phyloP scores from a whole-genome alignment of 306 rosid species.

The Malus domestica region ASM211411v1 NC_041799.1:12893501-12894000 shows the following conservation, averaged over 20 bases:
- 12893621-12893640: neutral
- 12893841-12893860: neutral
- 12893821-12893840: conserved; percentile 26
- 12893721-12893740: conserved; percentile 16
- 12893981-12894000: neutral
- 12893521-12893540: neutral
- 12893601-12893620: neutral
- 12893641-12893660: conserved; percentile 20
- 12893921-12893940: neutral
- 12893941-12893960: neutral
- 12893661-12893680: conserved; percentile 64
- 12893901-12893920: neutral
- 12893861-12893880: neutral
- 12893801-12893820: conserved; percentile 45
- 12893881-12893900: conserved; percentile 9
- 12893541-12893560: neutral
- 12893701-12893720: conserved; percentile 38
- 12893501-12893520: neutral
- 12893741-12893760: conserved; percentile 37
- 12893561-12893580: neutral
- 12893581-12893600: neutral
- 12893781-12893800: conserved; percentile 15
- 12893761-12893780: conserved; percentile 17
- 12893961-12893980: neutral
- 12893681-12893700: conserved; percentile 56